Evolutionary conservation across 805 yeast species (phyloP).

Genomic region (Saccharomycopsis babjevae): DNA sequence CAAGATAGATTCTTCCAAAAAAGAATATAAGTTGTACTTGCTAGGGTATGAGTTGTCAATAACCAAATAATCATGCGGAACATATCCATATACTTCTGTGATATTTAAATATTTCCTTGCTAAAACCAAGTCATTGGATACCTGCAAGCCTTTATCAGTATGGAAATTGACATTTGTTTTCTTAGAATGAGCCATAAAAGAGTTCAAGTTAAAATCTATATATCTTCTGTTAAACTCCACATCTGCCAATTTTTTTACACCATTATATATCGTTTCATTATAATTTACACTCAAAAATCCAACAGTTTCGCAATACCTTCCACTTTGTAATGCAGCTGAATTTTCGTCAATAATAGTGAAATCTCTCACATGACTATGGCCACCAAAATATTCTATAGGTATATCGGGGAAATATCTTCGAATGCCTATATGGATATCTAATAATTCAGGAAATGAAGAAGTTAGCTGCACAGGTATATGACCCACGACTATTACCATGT

Average conservation of each 20-base stretch:
- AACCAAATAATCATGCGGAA: conserved; percentile 57
- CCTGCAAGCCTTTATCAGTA: conserved; percentile 43
- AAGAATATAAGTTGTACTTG: conserved; percentile 43
- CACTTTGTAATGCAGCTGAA: conserved; percentile 81
- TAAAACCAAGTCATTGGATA: conserved; percentile 35
- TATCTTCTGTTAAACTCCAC: conserved; percentile 47
- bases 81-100: conserved; percentile 49
- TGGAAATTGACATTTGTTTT: conserved; percentile 30
- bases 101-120: conserved; percentile 42
- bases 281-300: conserved; percentile 65
- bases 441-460: conserved; percentile 28
- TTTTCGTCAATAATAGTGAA: conserved; percentile 55
- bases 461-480: conserved; percentile 56
- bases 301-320: conserved; percentile 86
- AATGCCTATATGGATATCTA: conserved; percentile 32
- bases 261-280: conserved; percentile 10
- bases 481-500: conserved; percentile 61
- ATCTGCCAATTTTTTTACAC: conserved; percentile 20
- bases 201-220: conserved; percentile 69
- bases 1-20: conserved; percentile 49
- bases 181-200: conserved; percentile 55
- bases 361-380: conserved; percentile 89
- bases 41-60: conserved; percentile 57
- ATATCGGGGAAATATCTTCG: conserved; percentile 50
- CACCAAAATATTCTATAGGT: conserved; percentile 81